Percentiles rank a stretch among this genome's conserved stretches.
Evolutionary conservation across 2,329 filamentous ascomycete genomes (phyloP).

Genomic region (Arthrobotrys musiformis): DNA sequence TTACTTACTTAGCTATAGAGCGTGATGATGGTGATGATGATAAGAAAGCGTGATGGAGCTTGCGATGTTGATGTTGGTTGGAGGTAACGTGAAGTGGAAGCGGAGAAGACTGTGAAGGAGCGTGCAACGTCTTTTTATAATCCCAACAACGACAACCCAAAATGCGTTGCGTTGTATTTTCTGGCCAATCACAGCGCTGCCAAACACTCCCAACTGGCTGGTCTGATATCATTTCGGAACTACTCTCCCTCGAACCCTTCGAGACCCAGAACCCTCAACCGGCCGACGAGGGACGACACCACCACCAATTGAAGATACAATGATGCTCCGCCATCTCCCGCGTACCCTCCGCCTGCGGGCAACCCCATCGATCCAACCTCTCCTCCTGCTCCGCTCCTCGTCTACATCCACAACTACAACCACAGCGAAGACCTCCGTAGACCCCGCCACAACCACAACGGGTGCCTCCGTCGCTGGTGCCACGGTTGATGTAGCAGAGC

Average conservation of each 20-base stretch:
- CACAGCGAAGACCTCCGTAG: conserved; percentile 16
- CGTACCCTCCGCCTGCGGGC: conserved; percentile 29
- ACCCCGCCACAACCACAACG: conserved; percentile 16
- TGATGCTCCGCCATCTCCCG: conserved; percentile 47
- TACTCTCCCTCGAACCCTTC: too few species aligned
- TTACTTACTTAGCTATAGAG: too few species aligned
- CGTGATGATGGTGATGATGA: too few species aligned
- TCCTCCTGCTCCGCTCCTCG: conserved; percentile 31
- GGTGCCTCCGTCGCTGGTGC: background rate
- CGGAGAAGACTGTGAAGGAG: too few species aligned
- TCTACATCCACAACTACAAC: conserved; percentile 15
- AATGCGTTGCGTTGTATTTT: background rate
- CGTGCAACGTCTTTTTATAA: too few species aligned
- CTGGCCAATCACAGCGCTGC: background rate
- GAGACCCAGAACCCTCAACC: too few species aligned
- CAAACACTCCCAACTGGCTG: background rate
- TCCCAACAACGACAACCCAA: too few species aligned
- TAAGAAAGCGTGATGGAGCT: too few species aligned
- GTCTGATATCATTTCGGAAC: too few species aligned
- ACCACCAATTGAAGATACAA: background rate
- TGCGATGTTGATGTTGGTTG: too few species aligned
- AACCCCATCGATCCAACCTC: background rate
- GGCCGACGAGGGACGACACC: too few species aligned
- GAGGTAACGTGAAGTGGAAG: too few species aligned
- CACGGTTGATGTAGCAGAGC: conserved; percentile 24